Evolutionary conservation across 345 rosid species (phyloP).

Genomic region (Camelina sativa): DNA sequence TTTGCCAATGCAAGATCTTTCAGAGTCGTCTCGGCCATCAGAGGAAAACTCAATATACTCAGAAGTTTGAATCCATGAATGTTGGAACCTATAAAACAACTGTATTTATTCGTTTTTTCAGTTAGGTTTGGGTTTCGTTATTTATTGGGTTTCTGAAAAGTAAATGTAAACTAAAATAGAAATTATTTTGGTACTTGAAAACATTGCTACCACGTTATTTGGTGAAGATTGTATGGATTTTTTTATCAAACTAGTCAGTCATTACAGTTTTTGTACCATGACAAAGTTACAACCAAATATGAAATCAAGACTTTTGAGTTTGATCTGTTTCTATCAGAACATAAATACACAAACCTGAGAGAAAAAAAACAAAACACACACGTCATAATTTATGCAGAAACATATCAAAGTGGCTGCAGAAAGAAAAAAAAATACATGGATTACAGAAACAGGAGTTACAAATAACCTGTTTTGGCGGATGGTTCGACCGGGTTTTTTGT

Average conservation of each 20-base stretch:
- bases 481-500: conserved; percentile 16
- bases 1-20: conserved; percentile 8
- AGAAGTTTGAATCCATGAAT: conserved; percentile 24
- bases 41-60: conserved; percentile 27
- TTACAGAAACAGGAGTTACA: conserved; percentile 23
- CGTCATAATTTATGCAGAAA: conserved; percentile 30
- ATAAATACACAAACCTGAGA: conserved; percentile 38
- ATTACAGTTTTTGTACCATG: conserved; percentile 18
- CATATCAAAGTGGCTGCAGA: background rate
- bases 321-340: conserved; percentile 37
- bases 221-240: background rate
- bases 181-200: no score
- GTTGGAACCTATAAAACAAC: background rate
- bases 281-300: conserved; percentile 20
- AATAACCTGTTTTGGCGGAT: conserved; percentile 26
- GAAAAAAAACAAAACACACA: conserved; percentile 18
- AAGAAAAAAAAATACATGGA: conserved; percentile 26
- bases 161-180: no score
- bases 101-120: no score
- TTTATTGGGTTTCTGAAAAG: no score
- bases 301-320: conserved; percentile 24
- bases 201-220: no score
- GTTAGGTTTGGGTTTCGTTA: background rate
- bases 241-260: conserved; percentile 24
- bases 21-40: conserved; percentile 6